Conservation (phyloP, 176 grass and related monocot species). For the Oryza glumipatula region DNA sequence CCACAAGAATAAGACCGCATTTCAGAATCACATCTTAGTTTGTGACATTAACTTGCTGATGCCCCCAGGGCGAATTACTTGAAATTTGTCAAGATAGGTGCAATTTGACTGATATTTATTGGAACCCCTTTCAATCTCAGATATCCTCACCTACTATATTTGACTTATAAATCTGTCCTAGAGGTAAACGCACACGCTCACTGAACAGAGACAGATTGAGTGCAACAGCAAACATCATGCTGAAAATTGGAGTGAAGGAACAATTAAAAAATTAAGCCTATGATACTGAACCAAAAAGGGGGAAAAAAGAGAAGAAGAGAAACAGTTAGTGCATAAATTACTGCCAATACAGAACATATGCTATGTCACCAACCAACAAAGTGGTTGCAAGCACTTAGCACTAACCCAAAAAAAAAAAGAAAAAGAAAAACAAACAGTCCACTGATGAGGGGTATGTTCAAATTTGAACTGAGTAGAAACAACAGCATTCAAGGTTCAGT, state of each 20-base stretch:
- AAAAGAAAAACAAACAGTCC: not conserved
- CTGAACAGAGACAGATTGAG: not conserved
- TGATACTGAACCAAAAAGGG: not conserved
- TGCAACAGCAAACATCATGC: not conserved
- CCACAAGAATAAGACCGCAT: not conserved
- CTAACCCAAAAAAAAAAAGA: not conserved
- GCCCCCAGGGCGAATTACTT: not conserved
- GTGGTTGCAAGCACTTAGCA: not conserved
- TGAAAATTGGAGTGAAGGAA: conserved; percentile 16
- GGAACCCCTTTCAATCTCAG: not conserved
- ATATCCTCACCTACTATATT: not conserved
- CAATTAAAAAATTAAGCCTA: not conserved
- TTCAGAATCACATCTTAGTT: conserved; percentile 1
- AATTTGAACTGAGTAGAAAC: not conserved
- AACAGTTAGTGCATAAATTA: not conserved
- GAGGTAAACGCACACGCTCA: not conserved
- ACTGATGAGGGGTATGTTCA: not conserved
- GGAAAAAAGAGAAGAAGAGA: not conserved
- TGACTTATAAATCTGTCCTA: not conserved
- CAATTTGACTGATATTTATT: not conserved
- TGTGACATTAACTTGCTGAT: conserved; percentile 23
- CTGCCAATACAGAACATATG: not conserved
- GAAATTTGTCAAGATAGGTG: not conserved
- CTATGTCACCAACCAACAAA: not conserved
- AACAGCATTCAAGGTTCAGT: conserved; percentile 9